Conservation (phyloP, 2,329 filamentous ascomycete genomes). For the Laburnicola sp. region DNA sequence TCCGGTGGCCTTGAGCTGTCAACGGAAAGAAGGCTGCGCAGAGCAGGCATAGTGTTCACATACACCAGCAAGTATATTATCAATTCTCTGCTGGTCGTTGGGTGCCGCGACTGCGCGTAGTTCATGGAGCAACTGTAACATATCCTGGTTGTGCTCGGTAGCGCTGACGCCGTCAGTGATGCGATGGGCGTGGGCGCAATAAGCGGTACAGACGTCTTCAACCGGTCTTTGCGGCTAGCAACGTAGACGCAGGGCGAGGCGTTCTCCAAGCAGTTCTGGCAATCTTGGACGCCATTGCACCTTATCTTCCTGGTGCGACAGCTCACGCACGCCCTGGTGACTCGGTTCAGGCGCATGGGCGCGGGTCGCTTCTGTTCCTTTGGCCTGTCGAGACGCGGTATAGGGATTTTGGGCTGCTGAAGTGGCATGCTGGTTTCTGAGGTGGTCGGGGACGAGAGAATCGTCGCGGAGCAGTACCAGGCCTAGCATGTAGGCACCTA, state of each 20-base stretch:
- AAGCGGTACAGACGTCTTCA: constrained; percentile 35
- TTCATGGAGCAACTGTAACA: constrained; percentile 30
- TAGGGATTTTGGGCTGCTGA: constrained; percentile 24
- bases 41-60: neutral
- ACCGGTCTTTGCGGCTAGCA: constrained; percentile 39
- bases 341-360: constrained; percentile 22
- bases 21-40: constrained; percentile 5
- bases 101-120: constrained; percentile 20
- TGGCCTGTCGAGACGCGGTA: constrained; percentile 31
- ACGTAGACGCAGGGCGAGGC: constrained; percentile 37
- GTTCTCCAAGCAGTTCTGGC: constrained; percentile 38
- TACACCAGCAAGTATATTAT: constrained; percentile 25
- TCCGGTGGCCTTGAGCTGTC: constrained; percentile 14
- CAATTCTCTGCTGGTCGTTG: constrained; percentile 21
- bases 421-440: neutral
- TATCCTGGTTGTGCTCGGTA: constrained; percentile 32
- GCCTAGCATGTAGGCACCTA: neutral
- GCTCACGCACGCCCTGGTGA: constrained; percentile 37
- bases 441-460: neutral
- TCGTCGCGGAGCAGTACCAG: neutral
- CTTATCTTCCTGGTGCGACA: constrained; percentile 45
- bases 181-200: neutral
- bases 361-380: constrained; percentile 14
- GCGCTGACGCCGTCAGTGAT: constrained; percentile 23
- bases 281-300: constrained; percentile 42